Percentiles rank a stretch among this genome's conserved stretches.
Conservation (phyloP, 148 eudicot species). For the Pouteria glomerata region DNA sequence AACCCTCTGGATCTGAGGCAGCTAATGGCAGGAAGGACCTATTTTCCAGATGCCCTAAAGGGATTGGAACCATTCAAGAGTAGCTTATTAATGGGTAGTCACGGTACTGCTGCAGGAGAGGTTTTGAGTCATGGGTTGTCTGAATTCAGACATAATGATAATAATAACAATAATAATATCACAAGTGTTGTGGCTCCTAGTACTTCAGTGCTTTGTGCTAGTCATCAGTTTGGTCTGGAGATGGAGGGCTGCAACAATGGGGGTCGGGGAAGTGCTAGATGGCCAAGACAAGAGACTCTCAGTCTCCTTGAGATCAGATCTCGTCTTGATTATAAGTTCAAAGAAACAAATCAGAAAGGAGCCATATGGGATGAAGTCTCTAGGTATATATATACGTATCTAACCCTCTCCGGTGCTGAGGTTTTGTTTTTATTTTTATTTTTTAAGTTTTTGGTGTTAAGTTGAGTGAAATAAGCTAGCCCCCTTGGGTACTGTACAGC, state of each 20-base stretch:
- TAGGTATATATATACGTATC: constrained; percentile 32
- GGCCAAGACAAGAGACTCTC: constrained; percentile 96
- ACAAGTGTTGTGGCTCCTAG: not conserved
- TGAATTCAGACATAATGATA: too few relatives aligned
- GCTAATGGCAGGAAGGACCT: not conserved
- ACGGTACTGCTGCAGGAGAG: not conserved
- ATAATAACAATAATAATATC: too few relatives aligned
- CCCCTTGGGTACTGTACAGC: too few relatives aligned
- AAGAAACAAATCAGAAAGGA: constrained; percentile 91
- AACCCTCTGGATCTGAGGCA: not conserved
- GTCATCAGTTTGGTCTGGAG: constrained; percentile 13
- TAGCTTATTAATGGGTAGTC: not conserved
- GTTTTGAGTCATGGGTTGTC: not conserved
- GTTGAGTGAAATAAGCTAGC: too few relatives aligned
- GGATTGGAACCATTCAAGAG: not conserved
- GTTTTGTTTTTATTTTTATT: too few relatives aligned
- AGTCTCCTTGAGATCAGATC: constrained; percentile 81
- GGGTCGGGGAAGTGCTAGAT: constrained; percentile 43
- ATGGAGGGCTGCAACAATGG: constrained; percentile 23
- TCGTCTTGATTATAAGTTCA: constrained; percentile 75
- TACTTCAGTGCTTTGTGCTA: not conserved
- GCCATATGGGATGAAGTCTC: constrained; percentile 98
- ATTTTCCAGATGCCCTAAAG: not conserved
- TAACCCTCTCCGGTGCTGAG: too few relatives aligned
- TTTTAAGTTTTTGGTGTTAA: too few relatives aligned